These are phyloP conservation scores for Corchorus capsularis DNA, from an alignment of 345 rosid genomes.

Conservation along the genomic window DNA sequence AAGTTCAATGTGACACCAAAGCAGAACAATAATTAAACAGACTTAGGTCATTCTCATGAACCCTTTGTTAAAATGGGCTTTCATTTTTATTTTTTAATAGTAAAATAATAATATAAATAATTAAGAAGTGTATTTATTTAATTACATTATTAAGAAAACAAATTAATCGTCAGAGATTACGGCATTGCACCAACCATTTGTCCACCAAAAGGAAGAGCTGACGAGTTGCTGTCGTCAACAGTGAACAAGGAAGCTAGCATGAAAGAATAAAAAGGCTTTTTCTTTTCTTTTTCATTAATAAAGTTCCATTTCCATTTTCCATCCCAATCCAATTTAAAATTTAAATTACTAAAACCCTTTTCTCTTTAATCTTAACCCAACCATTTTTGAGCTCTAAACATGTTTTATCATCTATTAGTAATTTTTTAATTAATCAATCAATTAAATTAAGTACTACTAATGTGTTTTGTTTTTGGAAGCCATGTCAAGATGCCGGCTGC, in stretches of 20 bases:
- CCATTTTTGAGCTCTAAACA: not conserved
- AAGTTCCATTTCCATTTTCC: not conserved
- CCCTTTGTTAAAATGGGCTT: not conserved
- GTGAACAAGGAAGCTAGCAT: too few species aligned
- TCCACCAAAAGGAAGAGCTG: not conserved
- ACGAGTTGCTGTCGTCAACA: slow-evolving; percentile 5
- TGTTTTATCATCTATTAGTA: not conserved
- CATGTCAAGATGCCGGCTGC: slow-evolving; percentile 23
- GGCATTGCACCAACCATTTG: not conserved
- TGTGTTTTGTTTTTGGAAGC: slow-evolving; percentile 8
- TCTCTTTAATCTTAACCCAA: not conserved
- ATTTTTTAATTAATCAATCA: not conserved
- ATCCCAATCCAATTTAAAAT: too few species aligned
- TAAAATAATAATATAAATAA: not conserved
- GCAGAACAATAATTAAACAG: not conserved
- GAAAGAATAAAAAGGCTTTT: not conserved
- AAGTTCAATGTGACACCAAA: not conserved
- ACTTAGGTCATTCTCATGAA: slow-evolving; percentile 1
- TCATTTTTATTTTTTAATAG: too few species aligned
- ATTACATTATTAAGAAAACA: not conserved
- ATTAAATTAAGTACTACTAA: not conserved
- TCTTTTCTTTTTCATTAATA: not conserved
- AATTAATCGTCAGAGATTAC: slow-evolving; percentile 8
- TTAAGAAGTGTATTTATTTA: too few species aligned
- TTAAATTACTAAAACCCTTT: too few species aligned